Evolutionary conservation across 148 eudicot genomes (phyloP).

Genomic region (Pharnaceum exiguum): DNA sequence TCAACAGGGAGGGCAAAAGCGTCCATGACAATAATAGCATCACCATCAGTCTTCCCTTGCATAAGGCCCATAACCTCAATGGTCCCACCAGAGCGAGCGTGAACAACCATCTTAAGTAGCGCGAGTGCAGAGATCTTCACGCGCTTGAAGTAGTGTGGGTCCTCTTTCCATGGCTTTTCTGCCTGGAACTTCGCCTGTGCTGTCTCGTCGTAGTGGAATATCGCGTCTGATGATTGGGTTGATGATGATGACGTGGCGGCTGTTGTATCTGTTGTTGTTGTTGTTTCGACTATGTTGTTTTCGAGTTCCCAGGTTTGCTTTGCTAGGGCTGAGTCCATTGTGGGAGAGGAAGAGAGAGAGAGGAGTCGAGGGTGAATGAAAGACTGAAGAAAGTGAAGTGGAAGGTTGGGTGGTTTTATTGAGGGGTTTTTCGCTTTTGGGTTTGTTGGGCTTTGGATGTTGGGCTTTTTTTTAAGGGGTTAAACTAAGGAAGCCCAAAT

Average conservation of each 20-base stretch:
- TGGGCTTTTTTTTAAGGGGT: too few species aligned
- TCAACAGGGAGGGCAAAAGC: conserved; percentile 96
- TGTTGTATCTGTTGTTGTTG: conserved; percentile 28
- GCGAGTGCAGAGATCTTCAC: conserved; percentile 93
- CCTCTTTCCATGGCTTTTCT: conserved; percentile 78
- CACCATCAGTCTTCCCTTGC: conserved; percentile 96
- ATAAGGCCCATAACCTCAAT: conserved; percentile 93
- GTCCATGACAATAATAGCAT: conserved; percentile 87
- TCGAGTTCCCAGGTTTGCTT: conserved; percentile 88
- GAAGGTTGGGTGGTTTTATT: neutral
- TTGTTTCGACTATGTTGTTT: conserved; percentile 59
- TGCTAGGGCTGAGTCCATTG: conserved; percentile 71
- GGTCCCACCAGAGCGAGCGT: conserved; percentile 86
- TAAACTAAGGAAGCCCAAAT: too few species aligned
- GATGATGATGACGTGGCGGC: conserved; percentile 28
- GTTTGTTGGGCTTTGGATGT: too few species aligned
- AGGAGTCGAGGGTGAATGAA: conserved; percentile 33
- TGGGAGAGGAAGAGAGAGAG: conserved; percentile 1
- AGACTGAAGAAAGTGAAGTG: neutral
- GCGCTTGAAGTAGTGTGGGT: conserved; percentile 86
- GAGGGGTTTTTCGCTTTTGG: too few species aligned
- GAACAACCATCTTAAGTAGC: conserved; percentile 91
- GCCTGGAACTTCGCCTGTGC: conserved; percentile 66
- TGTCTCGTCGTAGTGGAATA: conserved; percentile 79
- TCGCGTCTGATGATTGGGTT: conserved; percentile 49